Base-by-base conservation (phyloP, 2,329 filamentous ascomycete species). In the Penicillium nordicum region DNA sequence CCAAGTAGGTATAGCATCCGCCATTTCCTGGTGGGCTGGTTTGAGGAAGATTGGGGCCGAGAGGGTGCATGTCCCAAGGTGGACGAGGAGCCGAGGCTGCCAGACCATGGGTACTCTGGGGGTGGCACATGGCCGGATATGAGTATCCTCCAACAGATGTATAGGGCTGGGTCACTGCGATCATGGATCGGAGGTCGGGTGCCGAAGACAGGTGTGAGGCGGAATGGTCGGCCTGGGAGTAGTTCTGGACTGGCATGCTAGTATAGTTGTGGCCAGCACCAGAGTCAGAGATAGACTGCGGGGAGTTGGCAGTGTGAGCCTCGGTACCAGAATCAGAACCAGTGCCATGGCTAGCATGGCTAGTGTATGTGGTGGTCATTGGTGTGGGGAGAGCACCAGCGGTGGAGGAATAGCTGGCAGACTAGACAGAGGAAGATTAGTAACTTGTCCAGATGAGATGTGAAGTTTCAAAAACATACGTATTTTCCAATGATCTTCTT, bases 401-500 rank as follows among this genome's bases (percentile, higher is more conserved):
- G 21, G 84, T 87, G 38, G 85, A 87, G n/a, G 85, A 84, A 69
- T 87, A 88, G 71, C 84, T 87, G 57, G 85, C 85, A 65, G 85
- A 87, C 84, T 87, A 66, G 58, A 45, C 8, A 18, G 55, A 36
- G 1, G 48, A 40, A 40, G 11, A 52, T 71, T 58, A 68, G 66
- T 55, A 58, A 57, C 60, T 61, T 63, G 60, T 18, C 4, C 16
- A 25, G 48, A 37, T 37, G 23, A 36, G 29, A 21, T 10, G 14
- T 6, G 8, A 36, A 46, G 25, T n/a, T 42, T 57, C 49, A 55
- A 58, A 57, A 60, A 83, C 84, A 76, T 78, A 86, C 84, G 75
- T 97, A 99, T 88, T 99, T 99, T 68, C 90, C 88, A 72, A 99
- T 96, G 69, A 99, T 97, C 80, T 99, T 99, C 82, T 95, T 96